Evolutionary conservation across 75 land plant genomes (phyloP), one percentile per base, ranked within the genome.

Genomic region (Cupressus sempervirens): DNA sequence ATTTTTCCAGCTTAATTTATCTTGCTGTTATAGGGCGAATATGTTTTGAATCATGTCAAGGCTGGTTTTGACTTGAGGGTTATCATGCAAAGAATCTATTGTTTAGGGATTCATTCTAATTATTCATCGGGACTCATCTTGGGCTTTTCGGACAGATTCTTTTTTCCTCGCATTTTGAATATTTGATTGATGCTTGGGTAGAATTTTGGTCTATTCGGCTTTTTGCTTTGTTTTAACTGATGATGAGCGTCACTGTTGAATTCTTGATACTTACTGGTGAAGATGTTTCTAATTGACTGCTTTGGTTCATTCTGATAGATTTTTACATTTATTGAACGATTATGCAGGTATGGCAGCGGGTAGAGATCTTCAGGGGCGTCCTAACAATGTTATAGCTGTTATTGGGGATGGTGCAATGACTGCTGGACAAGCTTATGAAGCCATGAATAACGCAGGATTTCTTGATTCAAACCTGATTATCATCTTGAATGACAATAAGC

Each of bases 331-430:
- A 74, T 82, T 83, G 73, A 73, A 75, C 36, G 75, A 76, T n/a
- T 86, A 46, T 34, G 54, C 89, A 95, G 97, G 97, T 1, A 96
- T 96, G 98, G 96, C 98, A 8, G 98, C 94, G 0, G 98, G 88
- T 20, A 92, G 98, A 80, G 94, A 96, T 84, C 83, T 94, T 26
- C 58, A 89, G 7, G 98, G 98, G 34, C 94, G 91, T 85, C 89
- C 82, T n/a, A 92, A 95, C 84, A 91, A 88, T 68, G 92, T 93
- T 13, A 86, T 94, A 23, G 84, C 94, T 29, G 94, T 93, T 56
- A 94, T 96, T 76, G 95, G 96, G 50, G 96, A 94, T 86, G 98
- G 94, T 46, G 94, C 96, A 48, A 95, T 94, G 94, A 95, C 96
- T 0, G 96, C 94, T 29, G 98, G 95, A 40, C 93, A 93, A 86